phyloP scores from a whole-genome alignment of 352 stramenopile species.

The Phytophthora pistaciae region DNA sequence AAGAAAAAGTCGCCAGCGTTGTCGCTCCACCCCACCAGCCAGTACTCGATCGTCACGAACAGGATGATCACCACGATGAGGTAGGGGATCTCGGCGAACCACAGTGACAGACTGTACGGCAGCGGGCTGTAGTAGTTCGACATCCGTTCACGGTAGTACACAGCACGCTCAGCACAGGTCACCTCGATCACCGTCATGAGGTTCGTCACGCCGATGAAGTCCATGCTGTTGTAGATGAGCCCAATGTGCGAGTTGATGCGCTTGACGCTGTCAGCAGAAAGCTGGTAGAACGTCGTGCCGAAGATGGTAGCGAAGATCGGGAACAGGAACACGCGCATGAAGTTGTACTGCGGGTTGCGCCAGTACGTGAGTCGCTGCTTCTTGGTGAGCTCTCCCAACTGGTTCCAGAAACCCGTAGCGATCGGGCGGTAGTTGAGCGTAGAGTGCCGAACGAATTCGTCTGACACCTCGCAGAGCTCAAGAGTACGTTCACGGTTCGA shows the following conservation, averaged over 20 bases:
- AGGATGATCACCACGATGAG: slow-evolving; percentile 43
- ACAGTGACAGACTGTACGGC: slow-evolving; percentile 67
- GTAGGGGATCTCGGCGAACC: slow-evolving; percentile 63
- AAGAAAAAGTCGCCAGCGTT: slow-evolving; percentile 42
- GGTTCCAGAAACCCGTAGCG: slow-evolving; percentile 50
- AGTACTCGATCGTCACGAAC: slow-evolving; percentile 68
- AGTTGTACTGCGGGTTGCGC: slow-evolving; percentile 58
- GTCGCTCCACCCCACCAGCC: slow-evolving; percentile 51
- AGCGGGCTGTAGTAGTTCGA: slow-evolving; percentile 75
- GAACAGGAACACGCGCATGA: slow-evolving; percentile 58
- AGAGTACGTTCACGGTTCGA: slow-evolving; percentile 42
- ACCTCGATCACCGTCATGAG: slow-evolving; percentile 69
- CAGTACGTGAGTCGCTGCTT: slow-evolving; percentile 64
- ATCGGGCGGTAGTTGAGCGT: slow-evolving; percentile 56
- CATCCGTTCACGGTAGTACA: slow-evolving; percentile 73
- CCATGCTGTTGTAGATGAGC: slow-evolving; percentile 72
- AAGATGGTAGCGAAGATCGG: slow-evolving; percentile 58
- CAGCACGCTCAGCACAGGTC: slow-evolving; percentile 53
- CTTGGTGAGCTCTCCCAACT: slow-evolving; percentile 24
- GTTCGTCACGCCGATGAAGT: slow-evolving; percentile 69
- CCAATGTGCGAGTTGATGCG: slow-evolving; percentile 67
- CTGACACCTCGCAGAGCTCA: slow-evolving; percentile 18
- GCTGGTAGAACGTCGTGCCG: slow-evolving; percentile 60
- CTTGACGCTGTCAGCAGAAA: slow-evolving; percentile 25
- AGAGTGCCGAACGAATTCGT: slow-evolving; percentile 49